Conservation (phyloP, 2,329 filamentous ascomycete species). For the Gliomastix tumulicola region DNA sequence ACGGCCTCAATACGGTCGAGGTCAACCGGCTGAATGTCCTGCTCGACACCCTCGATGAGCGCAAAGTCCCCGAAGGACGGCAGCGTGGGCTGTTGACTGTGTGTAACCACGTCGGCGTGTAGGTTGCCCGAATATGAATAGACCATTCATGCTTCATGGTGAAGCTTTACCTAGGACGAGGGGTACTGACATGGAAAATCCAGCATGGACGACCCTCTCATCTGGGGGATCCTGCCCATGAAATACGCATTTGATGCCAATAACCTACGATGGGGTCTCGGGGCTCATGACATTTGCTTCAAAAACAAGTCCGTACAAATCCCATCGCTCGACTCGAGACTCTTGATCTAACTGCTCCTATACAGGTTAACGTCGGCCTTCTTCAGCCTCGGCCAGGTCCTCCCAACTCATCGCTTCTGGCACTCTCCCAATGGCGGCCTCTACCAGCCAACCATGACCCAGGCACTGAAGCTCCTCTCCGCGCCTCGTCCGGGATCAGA, state of each 20-base stretch:
- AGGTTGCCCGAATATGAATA: no score
- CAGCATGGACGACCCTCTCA: conserved; percentile 87
- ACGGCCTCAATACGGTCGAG: conserved; percentile 67
- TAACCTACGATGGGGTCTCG: conserved; percentile 82
- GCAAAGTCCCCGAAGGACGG: conserved; percentile 52
- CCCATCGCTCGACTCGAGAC: neutral
- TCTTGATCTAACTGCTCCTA: neutral
- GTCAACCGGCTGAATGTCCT: conserved; percentile 72
- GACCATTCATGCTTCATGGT: no score
- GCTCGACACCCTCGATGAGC: conserved; percentile 65
- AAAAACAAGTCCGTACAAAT: conserved; percentile 59
- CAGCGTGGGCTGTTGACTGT: conserved; percentile 75
- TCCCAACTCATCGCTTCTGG: conserved; percentile 77
- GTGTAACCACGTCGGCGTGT: conserved; percentile 35
- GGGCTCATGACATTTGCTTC: conserved; percentile 94
- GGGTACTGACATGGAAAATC: no score
- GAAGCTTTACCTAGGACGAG: no score
- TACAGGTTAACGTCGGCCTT: conserved; percentile 63
- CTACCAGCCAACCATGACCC: conserved; percentile 81
- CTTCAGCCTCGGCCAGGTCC: conserved; percentile 82
- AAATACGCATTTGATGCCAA: conserved; percentile 63
- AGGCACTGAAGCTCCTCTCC: conserved; percentile 80
- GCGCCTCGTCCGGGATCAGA: conserved; percentile 30
- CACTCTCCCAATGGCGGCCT: conserved; percentile 78
- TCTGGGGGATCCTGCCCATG: conserved; percentile 84